Evolutionary conservation across 805 yeast genomes (phyloP).

Genomic region (Debaryomyces hansenii): DNA sequence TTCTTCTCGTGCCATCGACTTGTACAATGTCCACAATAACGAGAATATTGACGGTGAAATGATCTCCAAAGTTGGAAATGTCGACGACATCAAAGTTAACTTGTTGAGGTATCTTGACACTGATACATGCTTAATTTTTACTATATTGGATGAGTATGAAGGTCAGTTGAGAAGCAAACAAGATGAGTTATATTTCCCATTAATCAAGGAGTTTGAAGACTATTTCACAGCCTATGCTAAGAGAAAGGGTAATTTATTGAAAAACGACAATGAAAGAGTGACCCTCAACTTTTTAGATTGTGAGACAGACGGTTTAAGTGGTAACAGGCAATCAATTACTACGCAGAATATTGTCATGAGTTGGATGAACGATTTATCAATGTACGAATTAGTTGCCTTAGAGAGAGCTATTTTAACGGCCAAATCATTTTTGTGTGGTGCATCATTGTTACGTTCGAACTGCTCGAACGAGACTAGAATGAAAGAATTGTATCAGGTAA

Average conservation of each 20-base stretch:
- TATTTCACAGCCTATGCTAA: constrained; percentile 48
- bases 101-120: constrained; percentile 87
- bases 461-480: constrained; percentile 18
- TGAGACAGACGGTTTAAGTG: constrained; percentile 76
- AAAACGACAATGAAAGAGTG: constrained; percentile 25
- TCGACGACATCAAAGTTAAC: constrained; percentile 55
- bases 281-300: constrained; percentile 68
- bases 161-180: constrained; percentile 82
- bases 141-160: constrained; percentile 78
- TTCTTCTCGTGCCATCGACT: constrained; percentile 83
- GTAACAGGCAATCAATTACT: constrained; percentile 67
- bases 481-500: constrained; percentile 32
- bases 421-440: constrained; percentile 84
- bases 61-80: constrained; percentile 61
- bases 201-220: constrained; percentile 65
- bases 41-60: constrained; percentile 43
- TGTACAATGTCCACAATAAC: constrained; percentile 32
- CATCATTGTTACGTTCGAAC: constrained; percentile 57
- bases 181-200: constrained; percentile 71
- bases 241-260: constrained; percentile 23
- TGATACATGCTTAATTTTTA: constrained; percentile 85
- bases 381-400: constrained; percentile 82
- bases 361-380: constrained; percentile 63
- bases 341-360: constrained; percentile 60
- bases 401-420: constrained; percentile 87